phyloP scores from a whole-genome alignment of 225 moss, liverwort and hornwort genomes.

The Polytrichum formosum region DNA sequence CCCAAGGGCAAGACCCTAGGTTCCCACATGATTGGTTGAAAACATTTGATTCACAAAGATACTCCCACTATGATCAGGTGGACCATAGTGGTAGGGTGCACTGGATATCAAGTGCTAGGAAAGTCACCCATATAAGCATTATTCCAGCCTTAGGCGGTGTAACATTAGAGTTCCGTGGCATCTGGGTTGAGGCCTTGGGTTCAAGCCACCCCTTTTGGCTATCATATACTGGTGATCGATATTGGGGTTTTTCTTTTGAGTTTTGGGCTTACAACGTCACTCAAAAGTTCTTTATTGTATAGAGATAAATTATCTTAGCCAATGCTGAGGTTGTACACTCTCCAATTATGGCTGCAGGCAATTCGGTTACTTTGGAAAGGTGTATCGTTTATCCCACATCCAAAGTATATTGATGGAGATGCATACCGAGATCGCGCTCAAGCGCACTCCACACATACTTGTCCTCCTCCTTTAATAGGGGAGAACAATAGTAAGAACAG shows the following conservation, averaged over 20 bases:
- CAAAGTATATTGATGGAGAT: slow-evolving; percentile 69
- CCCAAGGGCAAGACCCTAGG: too few species aligned
- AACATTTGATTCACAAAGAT: too few species aligned
- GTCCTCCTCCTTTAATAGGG: slow-evolving; percentile 21
- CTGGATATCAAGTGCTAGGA: background rate
- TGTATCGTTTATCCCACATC: slow-evolving; percentile 70
- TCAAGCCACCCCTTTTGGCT: background rate
- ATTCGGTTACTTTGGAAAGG: slow-evolving; percentile 78
- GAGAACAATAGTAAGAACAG: slow-evolving; percentile 7
- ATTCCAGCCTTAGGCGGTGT: background rate
- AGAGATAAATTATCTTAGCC: background rate
- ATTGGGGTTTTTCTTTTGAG: background rate
- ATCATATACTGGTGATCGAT: background rate
- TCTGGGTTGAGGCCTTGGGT: background rate
- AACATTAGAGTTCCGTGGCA: too few species aligned
- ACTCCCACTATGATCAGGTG: background rate
- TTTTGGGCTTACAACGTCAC: background rate
- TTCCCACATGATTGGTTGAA: too few species aligned
- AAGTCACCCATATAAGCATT: background rate
- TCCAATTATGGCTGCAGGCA: slow-evolving; percentile 35
- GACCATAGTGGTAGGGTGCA: background rate
- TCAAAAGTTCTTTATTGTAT: background rate
- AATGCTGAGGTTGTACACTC: background rate
- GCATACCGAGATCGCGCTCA: slow-evolving; percentile 59
- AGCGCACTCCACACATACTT: slow-evolving; percentile 38